Conservation (phyloP, 176 grass and related monocot genomes). For the Triticum turgidum region DNA sequence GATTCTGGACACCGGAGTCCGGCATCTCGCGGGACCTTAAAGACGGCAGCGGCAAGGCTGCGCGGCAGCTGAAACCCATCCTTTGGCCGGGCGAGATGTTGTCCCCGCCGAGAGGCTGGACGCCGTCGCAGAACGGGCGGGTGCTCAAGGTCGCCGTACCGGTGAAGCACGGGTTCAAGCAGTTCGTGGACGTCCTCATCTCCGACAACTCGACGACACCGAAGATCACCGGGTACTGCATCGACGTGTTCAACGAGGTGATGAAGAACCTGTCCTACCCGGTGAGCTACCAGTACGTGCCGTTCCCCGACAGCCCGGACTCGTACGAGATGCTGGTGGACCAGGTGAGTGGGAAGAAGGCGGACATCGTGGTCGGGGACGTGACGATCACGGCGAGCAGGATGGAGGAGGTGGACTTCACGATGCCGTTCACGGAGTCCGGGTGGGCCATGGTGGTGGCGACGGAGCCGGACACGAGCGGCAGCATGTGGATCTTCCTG, state of each 20-base stretch:
- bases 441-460: slow-evolving; percentile 81
- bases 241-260: slow-evolving; percentile 65
- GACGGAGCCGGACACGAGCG: slow-evolving; percentile 14
- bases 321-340: slow-evolving; percentile 50
- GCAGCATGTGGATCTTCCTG: slow-evolving; percentile 80
- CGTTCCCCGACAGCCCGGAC: neutral
- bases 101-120: slow-evolving; percentile 57
- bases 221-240: slow-evolving; percentile 59
- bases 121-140: slow-evolving; percentile 37
- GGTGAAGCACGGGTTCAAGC: slow-evolving; percentile 61
- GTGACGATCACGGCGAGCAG: slow-evolving; percentile 65
- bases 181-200: slow-evolving; percentile 48
- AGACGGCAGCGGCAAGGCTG: neutral
- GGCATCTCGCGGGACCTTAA: slow-evolving; percentile 25
- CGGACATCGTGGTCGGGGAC: slow-evolving; percentile 46
- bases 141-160: slow-evolving; percentile 55
- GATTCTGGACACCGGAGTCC: slow-evolving; percentile 57
- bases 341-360: neutral
- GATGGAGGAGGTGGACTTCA: slow-evolving; percentile 56
- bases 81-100: slow-evolving; percentile 46
- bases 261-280: slow-evolving; percentile 44
- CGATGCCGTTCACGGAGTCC: slow-evolving; percentile 75
- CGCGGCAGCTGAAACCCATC: slow-evolving; percentile 19
- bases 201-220: neutral
- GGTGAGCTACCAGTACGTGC: slow-evolving; percentile 33